Conservation (phyloP, 1,284 basidiomycete species). For the Boletus subluridellus region DNA sequence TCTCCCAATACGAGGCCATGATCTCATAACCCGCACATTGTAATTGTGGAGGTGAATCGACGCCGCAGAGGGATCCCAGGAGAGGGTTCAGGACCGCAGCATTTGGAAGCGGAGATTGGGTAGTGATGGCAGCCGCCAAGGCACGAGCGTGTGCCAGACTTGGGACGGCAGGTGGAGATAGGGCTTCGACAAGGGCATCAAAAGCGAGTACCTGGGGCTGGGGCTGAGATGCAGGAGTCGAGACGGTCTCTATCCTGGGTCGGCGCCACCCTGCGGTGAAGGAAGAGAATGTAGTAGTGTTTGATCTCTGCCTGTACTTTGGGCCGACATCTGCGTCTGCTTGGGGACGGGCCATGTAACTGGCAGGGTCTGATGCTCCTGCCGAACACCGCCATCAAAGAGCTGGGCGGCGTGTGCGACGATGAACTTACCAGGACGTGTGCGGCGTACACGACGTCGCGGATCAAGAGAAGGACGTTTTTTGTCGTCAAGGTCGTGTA, state of each 20-base stretch:
- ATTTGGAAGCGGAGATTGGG: conserved; percentile 49
- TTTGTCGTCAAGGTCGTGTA: conserved; percentile 21
- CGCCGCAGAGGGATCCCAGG: conserved; percentile 53
- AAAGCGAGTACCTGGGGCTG: conserved; percentile 36
- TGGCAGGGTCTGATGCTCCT: conserved; percentile 10
- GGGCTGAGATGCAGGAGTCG: conserved; percentile 23
- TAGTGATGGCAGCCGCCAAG: conserved; percentile 39
- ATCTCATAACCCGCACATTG: conserved; percentile 70
- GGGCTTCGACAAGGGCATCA: conserved; percentile 47
- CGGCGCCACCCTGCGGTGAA: conserved; percentile 43
- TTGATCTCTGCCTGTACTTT: conserved; percentile 41
- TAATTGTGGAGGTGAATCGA: conserved; percentile 49
- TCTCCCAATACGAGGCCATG: conserved; percentile 62
- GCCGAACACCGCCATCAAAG: conserved; percentile 8
- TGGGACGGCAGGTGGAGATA: conserved; percentile 57
- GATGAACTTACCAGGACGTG: conserved; percentile 18
- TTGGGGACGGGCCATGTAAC: conserved; percentile 35
- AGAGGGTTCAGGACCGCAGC: conserved; percentile 51
- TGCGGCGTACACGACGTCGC: conserved; percentile 10
- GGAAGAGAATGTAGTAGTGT: conserved; percentile 41
- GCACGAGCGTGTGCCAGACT: conserved; percentile 50
- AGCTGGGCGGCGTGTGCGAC: neutral
- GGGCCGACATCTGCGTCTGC: conserved; percentile 36
- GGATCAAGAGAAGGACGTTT: neutral
- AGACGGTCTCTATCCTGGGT: conserved; percentile 36